Evolutionary conservation across 257 asterid species (phyloP), one percentile per base, ranked within the genome.

Genomic region (Solanum phureja): DNA sequence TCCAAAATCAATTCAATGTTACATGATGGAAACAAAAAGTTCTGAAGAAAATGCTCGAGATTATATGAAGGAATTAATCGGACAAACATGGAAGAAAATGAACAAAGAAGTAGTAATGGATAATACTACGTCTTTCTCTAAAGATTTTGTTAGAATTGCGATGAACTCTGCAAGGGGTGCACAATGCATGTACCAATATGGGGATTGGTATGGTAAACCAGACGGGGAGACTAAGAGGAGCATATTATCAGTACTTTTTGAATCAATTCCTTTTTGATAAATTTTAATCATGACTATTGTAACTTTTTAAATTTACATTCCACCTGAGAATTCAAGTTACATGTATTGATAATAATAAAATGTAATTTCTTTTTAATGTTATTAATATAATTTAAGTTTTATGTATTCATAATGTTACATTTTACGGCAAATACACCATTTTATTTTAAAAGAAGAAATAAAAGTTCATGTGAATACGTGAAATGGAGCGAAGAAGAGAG

Each of bases 111-210:
- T 33, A 12, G 2, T 88, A 49, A 66, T 86, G 89, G 62, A 87
- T 44, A 35, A 3, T 12, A 71, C 38, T 29, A 10, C 29, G 4
- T 73, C 38, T 56, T 87, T 88, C 11, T 81, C 89, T 23, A 86
- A 76, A 33, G 87, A 86, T 82, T 88, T 87, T 72, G 29, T 64
- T 21, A 56, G 60, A 40, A 52, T 83, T 35, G 76, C 89, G 29
- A 44, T 86, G 58, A 89, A 91, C 35, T 40, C 72, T 44, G 90
- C 88, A 3, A 75, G 92, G 21, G 83, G 69, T 19, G 77, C 73
- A 11, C 91, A 87, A 27, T 88, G 74, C 72, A 85, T 88, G 90
- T 90, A 88, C n/a, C 90, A 90, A 83, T 71, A 90, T 83, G 93
- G 88, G 34, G 91, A 90, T 42, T 88, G 92, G 4, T 84, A 76